Base-by-base conservation (phyloP, 495 filamentous ascomycete genomes). In the Xylaria castorea region DNA sequence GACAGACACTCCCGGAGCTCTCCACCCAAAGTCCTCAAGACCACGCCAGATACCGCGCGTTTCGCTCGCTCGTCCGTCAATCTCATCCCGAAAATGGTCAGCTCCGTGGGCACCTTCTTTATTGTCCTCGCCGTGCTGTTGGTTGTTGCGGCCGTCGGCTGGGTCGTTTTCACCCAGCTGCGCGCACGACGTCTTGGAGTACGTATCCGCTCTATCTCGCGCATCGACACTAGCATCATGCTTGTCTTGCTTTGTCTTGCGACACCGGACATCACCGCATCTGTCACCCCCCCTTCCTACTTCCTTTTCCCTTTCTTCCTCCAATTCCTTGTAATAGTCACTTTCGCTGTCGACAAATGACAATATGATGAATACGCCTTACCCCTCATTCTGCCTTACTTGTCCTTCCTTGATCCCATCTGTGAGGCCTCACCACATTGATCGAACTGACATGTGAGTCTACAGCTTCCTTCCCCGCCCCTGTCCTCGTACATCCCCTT, bases 401-500 rank as follows among this genome's bases (percentile, higher is more conserved):
- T 51, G 5, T 32, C 60, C 60, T 32, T 32, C 60, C 60, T 32
- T 46, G 14, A 27, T 38, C 20, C 32, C 22, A 18, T 44, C 11
- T 34, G 18, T 46, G 27, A 57, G 32, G 40, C 55, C 14, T 62
- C 55, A 44, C 44, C 14, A 63, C 46, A 42, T 25, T 44, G 36
- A 34, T 30, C 60, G 12, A 65, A 81, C 69, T 71, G 25, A 71
- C 69, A n/a, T 44, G 20, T 57, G 36, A 32, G 50, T 62, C 51
- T 12, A 50, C 58, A 87, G 85, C 88, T 92, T 57, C 89, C 89
- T 27, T 86, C 89, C 66, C 91, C 91, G 3, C 82, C 87, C 2
- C 76, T 89, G 11, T 84, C 85, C 55, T 91, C 91, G 51, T 93
- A 91, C 84, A 86, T 88, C 73, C 87, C 86, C 66, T 89, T 88